Conservation (phyloP, 345 rosid species). For the Hirschfeldia incana region DNA sequence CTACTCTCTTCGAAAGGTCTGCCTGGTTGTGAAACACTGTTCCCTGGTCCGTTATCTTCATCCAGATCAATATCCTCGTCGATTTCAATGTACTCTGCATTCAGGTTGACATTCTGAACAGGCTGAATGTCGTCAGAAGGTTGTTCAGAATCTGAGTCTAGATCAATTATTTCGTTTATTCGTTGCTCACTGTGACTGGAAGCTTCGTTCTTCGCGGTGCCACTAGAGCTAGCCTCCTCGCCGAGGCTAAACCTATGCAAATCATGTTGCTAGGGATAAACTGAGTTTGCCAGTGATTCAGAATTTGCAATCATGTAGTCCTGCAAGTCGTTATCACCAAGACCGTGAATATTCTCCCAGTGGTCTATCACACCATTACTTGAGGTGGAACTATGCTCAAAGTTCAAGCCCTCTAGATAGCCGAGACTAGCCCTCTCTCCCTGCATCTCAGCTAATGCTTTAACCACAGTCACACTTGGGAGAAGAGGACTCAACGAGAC, state of each 20-base stretch:
- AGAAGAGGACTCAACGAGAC: slow-evolving; percentile 29
- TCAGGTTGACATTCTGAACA: slow-evolving; percentile 59
- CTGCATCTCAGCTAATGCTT: slow-evolving; percentile 60
- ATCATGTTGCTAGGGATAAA: slow-evolving; percentile 39
- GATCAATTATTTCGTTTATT: slow-evolving; percentile 44
- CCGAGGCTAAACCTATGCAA: slow-evolving; percentile 53
- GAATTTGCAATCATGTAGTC: slow-evolving; percentile 57
- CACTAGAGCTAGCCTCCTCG: slow-evolving; percentile 44
- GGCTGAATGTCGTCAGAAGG: slow-evolving; percentile 45
- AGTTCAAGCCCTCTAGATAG: slow-evolving; percentile 70
- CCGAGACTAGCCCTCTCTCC: slow-evolving; percentile 78
- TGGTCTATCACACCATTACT: slow-evolving; percentile 59
- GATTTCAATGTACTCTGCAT: slow-evolving; percentile 54
- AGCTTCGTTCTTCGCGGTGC: slow-evolving; percentile 46
- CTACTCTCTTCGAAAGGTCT: slow-evolving; percentile 41
- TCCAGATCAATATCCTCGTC: slow-evolving; percentile 45
- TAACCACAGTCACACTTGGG: slow-evolving; percentile 27
- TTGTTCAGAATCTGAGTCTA: slow-evolving; percentile 45
- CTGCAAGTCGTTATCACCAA: slow-evolving; percentile 57
- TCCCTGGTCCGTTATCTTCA: slow-evolving; percentile 49
- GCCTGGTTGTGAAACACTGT: slow-evolving; percentile 38
- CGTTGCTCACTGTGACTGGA: slow-evolving; percentile 46
- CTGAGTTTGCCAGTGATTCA: slow-evolving; percentile 49
- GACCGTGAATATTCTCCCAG: slow-evolving; percentile 66
- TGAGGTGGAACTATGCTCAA: slow-evolving; percentile 81